Conservation (phyloP, 2,329 filamentous ascomycete genomes). For the Chaetothyriales sp. region DNA sequence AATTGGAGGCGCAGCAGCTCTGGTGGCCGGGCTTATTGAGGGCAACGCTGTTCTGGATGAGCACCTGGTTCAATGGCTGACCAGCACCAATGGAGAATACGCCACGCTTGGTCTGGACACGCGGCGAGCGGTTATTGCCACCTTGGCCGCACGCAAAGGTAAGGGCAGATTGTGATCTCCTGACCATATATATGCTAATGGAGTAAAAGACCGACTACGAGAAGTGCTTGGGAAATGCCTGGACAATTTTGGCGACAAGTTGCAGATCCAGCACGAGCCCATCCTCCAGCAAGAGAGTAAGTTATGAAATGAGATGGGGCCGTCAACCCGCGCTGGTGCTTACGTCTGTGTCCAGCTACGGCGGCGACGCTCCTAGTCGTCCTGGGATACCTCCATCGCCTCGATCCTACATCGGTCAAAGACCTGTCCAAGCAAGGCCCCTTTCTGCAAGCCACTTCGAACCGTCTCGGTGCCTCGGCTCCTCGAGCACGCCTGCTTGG, state of each 20-base stretch:
- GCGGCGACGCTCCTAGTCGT: conserved; percentile 63
- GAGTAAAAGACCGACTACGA: conserved; percentile 33
- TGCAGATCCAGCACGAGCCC: conserved; percentile 75
- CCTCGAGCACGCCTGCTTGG: conserved; percentile 64
- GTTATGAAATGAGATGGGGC: conserved; percentile 10
- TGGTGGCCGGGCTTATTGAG: conserved; percentile 38
- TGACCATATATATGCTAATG: conserved; percentile 7
- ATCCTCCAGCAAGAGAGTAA: conserved; percentile 77
- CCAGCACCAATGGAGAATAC: conserved; percentile 47
- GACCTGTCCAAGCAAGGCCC: conserved; percentile 54
- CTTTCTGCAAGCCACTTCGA: conserved; percentile 70
- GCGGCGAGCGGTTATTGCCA: conserved; percentile 49
- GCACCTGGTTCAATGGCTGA: conserved; percentile 50
- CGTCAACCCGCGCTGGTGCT: conserved; percentile 13
- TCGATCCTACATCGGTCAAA: conserved; percentile 49
- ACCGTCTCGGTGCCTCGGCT: conserved; percentile 65
- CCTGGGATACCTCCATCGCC: conserved; percentile 59
- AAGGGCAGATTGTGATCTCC: conserved; percentile 7
- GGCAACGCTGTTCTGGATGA: conserved; percentile 35
- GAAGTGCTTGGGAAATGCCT: conserved; percentile 53
- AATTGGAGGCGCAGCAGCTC: conserved; percentile 44
- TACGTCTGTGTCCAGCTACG: conserved; percentile 36
- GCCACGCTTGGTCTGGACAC: conserved; percentile 49
- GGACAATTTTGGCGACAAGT: conserved; percentile 62
- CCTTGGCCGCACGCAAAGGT: conserved; percentile 39